Percentiles rank a stretch among this genome's conserved stretches.
Conservation (phyloP, 768 basidiomycete genomes). For the Agaricus blazei region DNA sequence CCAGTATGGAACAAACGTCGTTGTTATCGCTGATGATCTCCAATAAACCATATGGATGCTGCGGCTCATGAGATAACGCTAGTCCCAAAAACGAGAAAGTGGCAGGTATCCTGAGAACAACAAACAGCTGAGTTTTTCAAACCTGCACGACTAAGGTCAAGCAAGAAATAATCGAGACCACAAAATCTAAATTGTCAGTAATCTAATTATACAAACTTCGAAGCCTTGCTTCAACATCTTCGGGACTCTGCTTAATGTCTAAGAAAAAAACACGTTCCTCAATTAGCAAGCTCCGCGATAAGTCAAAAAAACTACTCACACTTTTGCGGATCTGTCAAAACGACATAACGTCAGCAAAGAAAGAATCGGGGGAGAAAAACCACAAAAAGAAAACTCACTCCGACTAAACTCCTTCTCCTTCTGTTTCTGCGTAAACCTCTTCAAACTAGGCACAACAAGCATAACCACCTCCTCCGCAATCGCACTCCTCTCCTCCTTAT, state of each 20-base stretch:
- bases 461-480: constrained; percentile 72
- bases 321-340: constrained; percentile 57
- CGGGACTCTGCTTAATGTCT: constrained; percentile 78
- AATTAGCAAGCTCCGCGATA: constrained; percentile 1
- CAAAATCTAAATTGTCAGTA: too few species aligned
- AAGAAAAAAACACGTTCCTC: constrained; percentile 1
- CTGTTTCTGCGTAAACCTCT: constrained; percentile 71
- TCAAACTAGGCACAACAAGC: constrained; percentile 69
- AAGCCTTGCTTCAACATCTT: constrained; percentile 69
- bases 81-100: too few species aligned
- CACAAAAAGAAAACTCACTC: constrained; percentile 41
- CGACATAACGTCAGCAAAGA: background rate
- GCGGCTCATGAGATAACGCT: too few species aligned
- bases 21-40: too few species aligned
- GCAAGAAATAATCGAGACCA: background rate
- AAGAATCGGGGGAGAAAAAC: background rate
- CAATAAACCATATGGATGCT: too few species aligned
- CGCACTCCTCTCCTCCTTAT: constrained; percentile 50
- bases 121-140: too few species aligned
- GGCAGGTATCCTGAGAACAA: too few species aligned
- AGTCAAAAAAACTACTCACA: constrained; percentile 35
- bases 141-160: too few species aligned
- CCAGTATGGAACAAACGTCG: too few species aligned
- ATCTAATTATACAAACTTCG: constrained; percentile 48
- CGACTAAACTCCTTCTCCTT: constrained; percentile 82